A percentile compares a stretch with the other conserved stretches of the same genome.
Conservation (phyloP, 148 eudicot genomes). For the Arctostaphylos glauca region DNA sequence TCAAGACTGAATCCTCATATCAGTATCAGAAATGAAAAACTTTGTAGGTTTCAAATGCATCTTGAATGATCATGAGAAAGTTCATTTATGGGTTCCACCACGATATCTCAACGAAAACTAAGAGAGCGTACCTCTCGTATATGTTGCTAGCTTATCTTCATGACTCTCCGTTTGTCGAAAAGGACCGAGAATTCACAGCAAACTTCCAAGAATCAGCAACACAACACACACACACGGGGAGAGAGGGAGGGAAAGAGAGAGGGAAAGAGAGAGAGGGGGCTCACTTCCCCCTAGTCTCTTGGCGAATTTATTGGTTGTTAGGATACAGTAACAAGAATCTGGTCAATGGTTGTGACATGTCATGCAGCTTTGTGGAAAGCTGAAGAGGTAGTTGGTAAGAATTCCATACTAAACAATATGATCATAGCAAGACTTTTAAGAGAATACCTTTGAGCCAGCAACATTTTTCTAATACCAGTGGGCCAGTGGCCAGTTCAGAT, state of each 20-base stretch:
- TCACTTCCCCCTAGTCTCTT: not conserved
- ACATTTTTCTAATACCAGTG: not conserved
- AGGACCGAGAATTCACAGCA: not conserved
- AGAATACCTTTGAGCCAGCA: not conserved
- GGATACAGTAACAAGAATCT: conserved; percentile 1
- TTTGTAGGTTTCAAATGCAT: not conserved
- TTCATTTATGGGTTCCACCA: not conserved
- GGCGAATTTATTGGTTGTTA: not conserved
- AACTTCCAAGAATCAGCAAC: not conserved
- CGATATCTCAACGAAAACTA: not conserved
- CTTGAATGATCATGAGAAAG: not conserved
- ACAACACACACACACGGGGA: not conserved
- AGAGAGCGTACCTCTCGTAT: not conserved
- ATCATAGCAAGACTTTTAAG: not conserved
- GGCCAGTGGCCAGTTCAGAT: not conserved
- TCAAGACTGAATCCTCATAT: not conserved
- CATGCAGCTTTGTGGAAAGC: not conserved
- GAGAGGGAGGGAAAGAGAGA: not conserved
- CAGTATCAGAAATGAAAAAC: not conserved
- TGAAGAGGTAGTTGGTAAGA: conserved; percentile 12
- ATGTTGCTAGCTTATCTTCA: not conserved
- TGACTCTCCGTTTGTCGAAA: not conserved
- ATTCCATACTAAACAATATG: not conserved
- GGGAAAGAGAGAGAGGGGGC: not conserved
- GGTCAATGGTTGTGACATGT: not conserved